Percentiles rank a stretch among this genome's conserved stretches.
Evolutionary conservation across 1,139 yeast genomes (phyloP).

Genomic region (Yamadazyma diddensiae): DNA sequence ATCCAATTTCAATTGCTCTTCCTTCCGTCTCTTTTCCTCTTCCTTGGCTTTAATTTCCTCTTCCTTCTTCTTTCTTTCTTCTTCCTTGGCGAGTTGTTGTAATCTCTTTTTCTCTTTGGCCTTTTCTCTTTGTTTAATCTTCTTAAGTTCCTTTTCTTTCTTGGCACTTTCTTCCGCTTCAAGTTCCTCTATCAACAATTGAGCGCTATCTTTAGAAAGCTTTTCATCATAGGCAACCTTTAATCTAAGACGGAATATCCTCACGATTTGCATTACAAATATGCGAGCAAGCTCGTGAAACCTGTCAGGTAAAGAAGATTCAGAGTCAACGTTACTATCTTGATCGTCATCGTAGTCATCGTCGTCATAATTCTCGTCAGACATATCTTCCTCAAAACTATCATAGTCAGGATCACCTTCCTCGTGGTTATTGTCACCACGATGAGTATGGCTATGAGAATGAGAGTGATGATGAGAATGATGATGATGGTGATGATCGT

Average conservation of each 20-base stretch:
- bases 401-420: conserved; percentile 8
- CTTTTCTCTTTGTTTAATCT: conserved; percentile 69
- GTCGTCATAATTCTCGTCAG: conserved; percentile 31
- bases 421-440: conserved; percentile 14
- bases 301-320: conserved; percentile 61
- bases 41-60: conserved; percentile 46
- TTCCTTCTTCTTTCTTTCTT: conserved; percentile 60
- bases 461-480: too few relatives aligned
- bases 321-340: conserved; percentile 37
- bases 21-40: conserved; percentile 31
- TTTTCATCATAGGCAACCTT: conserved; percentile 71
- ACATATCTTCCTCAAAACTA: conserved; percentile 27
- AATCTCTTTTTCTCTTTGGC: conserved; percentile 74
- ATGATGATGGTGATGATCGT: too few relatives aligned
- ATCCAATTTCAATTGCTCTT: conserved; percentile 41
- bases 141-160: conserved; percentile 70
- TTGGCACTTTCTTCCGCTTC: conserved; percentile 73
- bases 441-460: too few relatives aligned
- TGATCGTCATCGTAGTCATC: conserved; percentile 30
- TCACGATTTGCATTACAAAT: conserved; percentile 70
- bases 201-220: conserved; percentile 71
- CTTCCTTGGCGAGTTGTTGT: conserved; percentile 71
- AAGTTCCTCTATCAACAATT: conserved; percentile 69
- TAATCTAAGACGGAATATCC: conserved; percentile 68
- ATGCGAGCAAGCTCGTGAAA: conserved; percentile 74